Percentiles rank a stretch among this genome's conserved stretches.
Evolutionary conservation across 2,329 filamentous ascomycete species (phyloP).

Genomic region (Trichoderma hamatum): DNA sequence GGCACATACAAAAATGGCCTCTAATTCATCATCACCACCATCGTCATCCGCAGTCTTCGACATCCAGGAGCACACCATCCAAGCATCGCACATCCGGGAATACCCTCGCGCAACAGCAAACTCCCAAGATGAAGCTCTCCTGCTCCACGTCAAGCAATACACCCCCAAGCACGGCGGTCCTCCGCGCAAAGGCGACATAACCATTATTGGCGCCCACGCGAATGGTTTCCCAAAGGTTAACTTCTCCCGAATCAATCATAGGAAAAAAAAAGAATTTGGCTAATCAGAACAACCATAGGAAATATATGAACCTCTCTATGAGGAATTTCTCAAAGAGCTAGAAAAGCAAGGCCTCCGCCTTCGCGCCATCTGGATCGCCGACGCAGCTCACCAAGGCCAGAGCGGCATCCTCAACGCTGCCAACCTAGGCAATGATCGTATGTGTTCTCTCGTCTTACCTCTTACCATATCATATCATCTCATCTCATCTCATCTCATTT

Average conservation of each 20-base stretch:
- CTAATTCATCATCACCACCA: neutral
- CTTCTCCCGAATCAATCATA: neutral
- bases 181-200: slow-evolving; percentile 75
- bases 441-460: slow-evolving; percentile 36
- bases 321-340: slow-evolving; percentile 68
- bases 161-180: slow-evolving; percentile 70
- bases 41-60: slow-evolving; percentile 50
- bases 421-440: slow-evolving; percentile 81
- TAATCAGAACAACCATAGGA: slow-evolving; percentile 57
- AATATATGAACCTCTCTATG: slow-evolving; percentile 90
- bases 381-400: slow-evolving; percentile 82
- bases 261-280: neutral
- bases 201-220: slow-evolving; percentile 83
- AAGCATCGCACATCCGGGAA: slow-evolving; percentile 78
- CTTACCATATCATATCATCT: too few species aligned
- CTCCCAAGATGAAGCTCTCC: slow-evolving; percentile 73
- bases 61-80: slow-evolving; percentile 73
- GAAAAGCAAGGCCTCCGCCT: slow-evolving; percentile 67
- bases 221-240: slow-evolving; percentile 88
- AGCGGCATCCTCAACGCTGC: slow-evolving; percentile 78
- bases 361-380: slow-evolving; percentile 84
- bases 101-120: slow-evolving; percentile 73
- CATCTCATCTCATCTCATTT: neutral
- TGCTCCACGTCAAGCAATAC: slow-evolving; percentile 85
- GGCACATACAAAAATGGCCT: neutral